Conservation (phyloP, 2,329 filamentous ascomycete species). For the Colletotrichum sp. region DNA sequence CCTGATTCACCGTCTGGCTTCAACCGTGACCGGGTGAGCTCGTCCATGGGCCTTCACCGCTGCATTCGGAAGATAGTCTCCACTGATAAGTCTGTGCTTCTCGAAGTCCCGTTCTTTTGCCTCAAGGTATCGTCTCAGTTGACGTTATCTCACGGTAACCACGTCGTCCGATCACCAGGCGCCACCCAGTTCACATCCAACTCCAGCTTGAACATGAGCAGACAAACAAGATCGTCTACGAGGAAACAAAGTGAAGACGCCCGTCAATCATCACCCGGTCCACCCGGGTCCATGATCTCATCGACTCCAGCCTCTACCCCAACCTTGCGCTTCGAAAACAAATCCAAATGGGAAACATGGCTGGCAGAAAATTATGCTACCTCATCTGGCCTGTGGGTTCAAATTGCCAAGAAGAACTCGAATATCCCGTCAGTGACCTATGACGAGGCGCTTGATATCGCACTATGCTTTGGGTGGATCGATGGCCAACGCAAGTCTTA, state of each 20-base stretch:
- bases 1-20: background rate
- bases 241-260: background rate
- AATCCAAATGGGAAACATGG: conserved; percentile 39
- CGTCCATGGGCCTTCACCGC: background rate
- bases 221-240: background rate
- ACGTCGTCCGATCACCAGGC: background rate
- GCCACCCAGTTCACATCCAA: background rate
- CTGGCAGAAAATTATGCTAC: conserved; percentile 39
- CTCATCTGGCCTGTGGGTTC: conserved; percentile 48
- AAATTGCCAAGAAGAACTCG: conserved; percentile 53
- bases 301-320: background rate
- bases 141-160: background rate
- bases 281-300: background rate
- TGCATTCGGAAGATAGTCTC: background rate
- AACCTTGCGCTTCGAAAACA: conserved; percentile 31
- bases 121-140: background rate
- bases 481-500: conserved; percentile 56
- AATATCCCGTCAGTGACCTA: conserved; percentile 49
- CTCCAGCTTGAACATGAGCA: background rate
- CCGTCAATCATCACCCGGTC: background rate
- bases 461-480: conserved; percentile 69
- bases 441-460: conserved; percentile 58
- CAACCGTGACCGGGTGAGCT: accelerated
- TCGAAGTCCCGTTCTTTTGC: background rate
- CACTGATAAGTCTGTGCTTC: background rate